Base-by-base conservation (phyloP, 2,329 filamentous ascomycete species). In the Mycosphaerella arachidis region DNA sequence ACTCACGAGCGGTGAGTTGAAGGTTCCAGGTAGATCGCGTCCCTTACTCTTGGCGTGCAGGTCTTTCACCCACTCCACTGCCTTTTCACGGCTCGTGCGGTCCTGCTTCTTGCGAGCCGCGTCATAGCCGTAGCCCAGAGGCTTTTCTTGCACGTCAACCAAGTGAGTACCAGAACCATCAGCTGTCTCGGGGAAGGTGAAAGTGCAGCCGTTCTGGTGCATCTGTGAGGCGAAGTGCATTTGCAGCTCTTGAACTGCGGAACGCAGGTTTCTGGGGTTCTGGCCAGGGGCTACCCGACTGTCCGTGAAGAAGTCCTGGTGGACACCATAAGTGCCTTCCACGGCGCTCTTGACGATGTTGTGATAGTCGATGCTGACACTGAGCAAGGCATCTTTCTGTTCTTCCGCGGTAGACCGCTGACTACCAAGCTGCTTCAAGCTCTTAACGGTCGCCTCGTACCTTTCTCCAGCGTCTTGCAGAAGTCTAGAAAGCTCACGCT, bases 21-120 rank as follows among this genome's bases (percentile, higher is more conserved):
- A 87, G 0, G 77, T 83, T 0, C 86, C 84, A 0, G 84, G 82
- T 0, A 89, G 72, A 67, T 89, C 86, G 5, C 79, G 73, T 0
- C 80, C 82, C 80, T 82, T 8, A 77, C 75, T 53, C 63, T 78
- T 58, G 76, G 82, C 37, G 72, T 73, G 52, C 75, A 83, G 24
- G 81, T 87, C 67, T 86, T 95, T 69, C 77, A 85, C 54, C 84
- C 88, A 13, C 0, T 69, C 48, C 3, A 83, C 69, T 48, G 75
- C 80, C 7, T 77, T 68, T 9, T 70, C 58, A 48, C 76, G 73
- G 0, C 69, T 72, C 0, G 74, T 12, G 1, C 27, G 48, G n/a
- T 64, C 31, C 43, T 69, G 68, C 12, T 37, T 43, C n/a, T 58
- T 9, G 55, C 48, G 31, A 58, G 69, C 43, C 57, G 63, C 4